Evolutionary conservation across 2,329 filamentous ascomycete genomes (phyloP).

Genomic region (Kalmusia sp.): DNA sequence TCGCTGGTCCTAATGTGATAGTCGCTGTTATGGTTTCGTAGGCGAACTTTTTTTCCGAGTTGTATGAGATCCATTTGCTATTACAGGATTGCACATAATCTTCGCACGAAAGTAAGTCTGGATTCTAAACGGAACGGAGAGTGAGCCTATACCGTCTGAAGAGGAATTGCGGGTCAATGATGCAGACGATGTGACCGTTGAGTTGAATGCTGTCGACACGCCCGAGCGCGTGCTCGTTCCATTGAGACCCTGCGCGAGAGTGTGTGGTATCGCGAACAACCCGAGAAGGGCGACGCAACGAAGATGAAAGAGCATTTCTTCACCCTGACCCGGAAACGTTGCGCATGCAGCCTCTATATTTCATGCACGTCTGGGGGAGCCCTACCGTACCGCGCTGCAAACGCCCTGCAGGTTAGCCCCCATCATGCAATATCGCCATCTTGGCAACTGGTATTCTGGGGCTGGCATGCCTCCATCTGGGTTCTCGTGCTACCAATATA

Average conservation of each 20-base stretch:
- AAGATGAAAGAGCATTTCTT: constrained; percentile 5
- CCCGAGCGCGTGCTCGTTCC: background rate
- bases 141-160: background rate
- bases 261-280: background rate
- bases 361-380: background rate
- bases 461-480: background rate
- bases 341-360: background rate
- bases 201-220: background rate
- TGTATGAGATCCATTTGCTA: constrained; percentile 1
- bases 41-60: background rate
- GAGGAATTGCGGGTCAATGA: background rate
- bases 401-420: background rate
- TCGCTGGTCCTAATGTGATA: background rate
- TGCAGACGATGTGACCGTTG: background rate
- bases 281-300: background rate
- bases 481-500: background rate
- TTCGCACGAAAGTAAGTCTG: background rate
- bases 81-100: constrained; percentile 1
- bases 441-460: background rate
- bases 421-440: background rate
- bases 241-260: background rate
- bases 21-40: background rate
- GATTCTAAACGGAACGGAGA: background rate
- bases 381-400: background rate
- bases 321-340: background rate